Base-by-base conservation (phyloP, 116 monocot genomes). In the Posidonia oceanica region DNA sequence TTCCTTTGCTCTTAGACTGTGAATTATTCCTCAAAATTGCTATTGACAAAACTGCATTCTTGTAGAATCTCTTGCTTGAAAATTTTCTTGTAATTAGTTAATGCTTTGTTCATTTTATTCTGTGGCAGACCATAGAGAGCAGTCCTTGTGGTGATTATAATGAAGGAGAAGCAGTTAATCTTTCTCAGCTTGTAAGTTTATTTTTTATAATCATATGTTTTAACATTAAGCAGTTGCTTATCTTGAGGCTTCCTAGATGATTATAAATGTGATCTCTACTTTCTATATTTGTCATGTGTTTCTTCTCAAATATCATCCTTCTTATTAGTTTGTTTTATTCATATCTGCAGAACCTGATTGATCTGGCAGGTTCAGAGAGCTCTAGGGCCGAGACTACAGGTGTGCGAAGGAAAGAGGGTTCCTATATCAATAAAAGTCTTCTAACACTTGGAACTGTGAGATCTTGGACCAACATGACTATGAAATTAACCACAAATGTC, bases 311-410 rank as follows among this genome's bases (percentile, higher is more conserved):
- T 3, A 23, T 36, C 20, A 23, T 40, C 5, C 48, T 3, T 36
- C 11, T 75, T 68, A 38, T 63, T 65, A 39, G 65, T 56, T 65
- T 62, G 40, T 71, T 62, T 54, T 76, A 74, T 80, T 82, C 76
- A 61, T 77, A 74, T 71, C 21, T 88, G 86, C 95, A 91, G 91
- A 88, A 88, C 81, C 91, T 95, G 75, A 91, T 95, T 71, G 91
- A 95, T 84, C 88, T 94, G 74, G 94, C 94, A 77, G 94, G 94
- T 81, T 94, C 94, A 79, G 94, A 94, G 88, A 94, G 91, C 69
- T 91, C 91, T 61, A 90, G 63, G 69, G 94, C 82, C 77, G 94
- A 91, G 80, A 94, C 94, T 48, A 86, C 94, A 64, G 94, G 94
- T 75, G 72, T 94, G 16, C 83, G 91, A 23, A 54, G 86, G 52